A percentile compares a stretch with the other conserved stretches of the same genome.
phyloP scores from a whole-genome alignment of 176 grass and related monocot species.

The Cenchrus fungigraminus region DNA sequence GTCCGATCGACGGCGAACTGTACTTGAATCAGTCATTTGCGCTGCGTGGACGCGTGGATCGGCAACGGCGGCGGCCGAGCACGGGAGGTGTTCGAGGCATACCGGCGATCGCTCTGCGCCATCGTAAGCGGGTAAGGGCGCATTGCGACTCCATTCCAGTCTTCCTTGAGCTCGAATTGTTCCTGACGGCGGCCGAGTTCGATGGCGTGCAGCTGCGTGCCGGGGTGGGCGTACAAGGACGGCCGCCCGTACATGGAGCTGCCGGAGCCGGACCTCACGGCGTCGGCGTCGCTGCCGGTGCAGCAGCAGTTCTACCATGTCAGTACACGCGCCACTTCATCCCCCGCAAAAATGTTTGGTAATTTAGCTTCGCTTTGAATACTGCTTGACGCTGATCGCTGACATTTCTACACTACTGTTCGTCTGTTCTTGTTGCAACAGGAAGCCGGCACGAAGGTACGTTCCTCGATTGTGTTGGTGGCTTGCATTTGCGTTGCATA shows the following conservation, averaged over 20 bases:
- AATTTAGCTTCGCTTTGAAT: not conserved
- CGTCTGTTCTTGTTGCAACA: slow-evolving; percentile 43
- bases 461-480: not conserved
- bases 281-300: slow-evolving; percentile 54
- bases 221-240: slow-evolving; percentile 76
- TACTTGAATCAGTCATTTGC: slow-evolving; percentile 18
- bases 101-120: slow-evolving; percentile 52
- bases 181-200: not conserved
- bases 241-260: slow-evolving; percentile 59
- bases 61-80: slow-evolving; percentile 5
- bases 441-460: slow-evolving; percentile 87
- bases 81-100: slow-evolving; percentile 52
- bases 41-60: slow-evolving; percentile 59
- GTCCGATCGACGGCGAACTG: not conserved
- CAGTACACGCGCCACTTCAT: not conserved
- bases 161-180: not conserved
- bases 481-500: slow-evolving; percentile 3
- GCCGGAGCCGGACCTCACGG: slow-evolving; percentile 45
- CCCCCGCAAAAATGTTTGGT: not conserved
- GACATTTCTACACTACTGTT: slow-evolving; percentile 5
- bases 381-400: slow-evolving; percentile 9
- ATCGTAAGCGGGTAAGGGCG: slow-evolving; percentile 52
- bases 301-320: slow-evolving; percentile 89
- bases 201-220: slow-evolving; percentile 50
- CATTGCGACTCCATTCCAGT: not conserved